Evolutionary conservation across 352 stramenopile genomes (phyloP), one percentile per base, ranked within the genome.

Genomic region (Globisporangium uncinulatum): DNA sequence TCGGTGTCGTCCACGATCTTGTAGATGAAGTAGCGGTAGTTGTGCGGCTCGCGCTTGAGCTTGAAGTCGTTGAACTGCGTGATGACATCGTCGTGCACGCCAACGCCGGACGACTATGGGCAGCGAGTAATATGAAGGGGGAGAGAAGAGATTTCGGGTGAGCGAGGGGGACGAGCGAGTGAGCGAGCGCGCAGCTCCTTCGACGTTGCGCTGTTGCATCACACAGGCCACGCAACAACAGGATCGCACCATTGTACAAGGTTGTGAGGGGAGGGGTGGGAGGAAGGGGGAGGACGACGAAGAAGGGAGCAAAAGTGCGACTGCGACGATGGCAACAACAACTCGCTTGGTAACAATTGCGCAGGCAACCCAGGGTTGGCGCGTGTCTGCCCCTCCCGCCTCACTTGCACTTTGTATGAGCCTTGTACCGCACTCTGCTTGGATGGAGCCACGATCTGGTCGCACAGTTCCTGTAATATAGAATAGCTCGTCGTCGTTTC

Each of bases 1-100:
- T 97, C 87, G 67, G 76, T 84, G 75, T 98, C 83, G 59, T 83
- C 78, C 56, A 94, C 86, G 65, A 98, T 98, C 80, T 97, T 96
- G 84, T 97, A 98, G 73, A 97, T 94, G 66, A 98, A 97, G 87
- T 97, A 98, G 60, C 92, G 89, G 70, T 85, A 91, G 67, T 98
- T 96, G 73, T 94, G 76, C 54, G 87, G 87, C 54, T 87, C 86
- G 59, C 87, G 77, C 76, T 97, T 92, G 21, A 98, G 80, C 79
- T 98, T 98, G 74, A 98, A 98, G 63, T 94, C 82, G 61, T 96
- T 89, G 75, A 98, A 98, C 71, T 96, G 83, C 54, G 70, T 88
- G 60, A 94, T 80, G 56, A 98, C 91, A 48, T 97, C 89, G 65
- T 98, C 92, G 72, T 89, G 70, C 61, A 97, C 89, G 84, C 77